Evolutionary conservation across 169 alveolate genomes (phyloP), one percentile per base, ranked within the genome.

Genomic region (Eimeria tenella): DNA sequence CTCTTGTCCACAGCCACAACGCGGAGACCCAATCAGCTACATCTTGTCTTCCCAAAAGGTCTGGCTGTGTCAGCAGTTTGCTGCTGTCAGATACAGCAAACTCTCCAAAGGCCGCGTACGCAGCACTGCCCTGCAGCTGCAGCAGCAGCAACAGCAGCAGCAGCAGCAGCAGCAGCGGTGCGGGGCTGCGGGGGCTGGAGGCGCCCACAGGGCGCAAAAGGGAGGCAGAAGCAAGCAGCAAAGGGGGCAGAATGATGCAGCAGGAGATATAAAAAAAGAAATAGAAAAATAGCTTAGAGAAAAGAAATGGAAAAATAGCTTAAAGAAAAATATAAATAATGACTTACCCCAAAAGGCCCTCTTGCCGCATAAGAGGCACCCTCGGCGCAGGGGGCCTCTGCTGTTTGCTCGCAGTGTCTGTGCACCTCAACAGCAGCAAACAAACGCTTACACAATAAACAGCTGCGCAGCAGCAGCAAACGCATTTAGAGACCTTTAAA

Each of bases 71-170:
- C 11, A 68, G 77, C 11, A 68, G 31, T 23, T 68, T 68, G 49
- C 31, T 68, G 42, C 31, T n/a, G 31, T 68, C 77, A 8, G 11
- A 7, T 7, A 4, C 11, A 15, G 77, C 77, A n/a, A 68, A 68
- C 11, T 11, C 31, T 17, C 77, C 77, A 68, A 68, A 68, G 31
- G 77, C 77, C 31, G 77, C 77, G 31, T 68, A 68, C 11, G 77
- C 87, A 19, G 7, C 17, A 49, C 23, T 50, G 42, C 58, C 71
- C 86, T 52, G 9, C 13, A 75, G 25, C 60, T 42, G 86, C 86
- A 75, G 86, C 60, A 42, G 86, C 86, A 75, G 63, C 60, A 31
- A 50, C 86, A 75, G 86, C 23, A 50, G 68, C 68, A 58, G 68
- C 68, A 58, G 68, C 68, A 58, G 68, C 68, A 58, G 68, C 19